Evolutionary conservation across 192 early-diverging fungal species (phyloP).

Genomic region (Coemansia sp.): DNA sequence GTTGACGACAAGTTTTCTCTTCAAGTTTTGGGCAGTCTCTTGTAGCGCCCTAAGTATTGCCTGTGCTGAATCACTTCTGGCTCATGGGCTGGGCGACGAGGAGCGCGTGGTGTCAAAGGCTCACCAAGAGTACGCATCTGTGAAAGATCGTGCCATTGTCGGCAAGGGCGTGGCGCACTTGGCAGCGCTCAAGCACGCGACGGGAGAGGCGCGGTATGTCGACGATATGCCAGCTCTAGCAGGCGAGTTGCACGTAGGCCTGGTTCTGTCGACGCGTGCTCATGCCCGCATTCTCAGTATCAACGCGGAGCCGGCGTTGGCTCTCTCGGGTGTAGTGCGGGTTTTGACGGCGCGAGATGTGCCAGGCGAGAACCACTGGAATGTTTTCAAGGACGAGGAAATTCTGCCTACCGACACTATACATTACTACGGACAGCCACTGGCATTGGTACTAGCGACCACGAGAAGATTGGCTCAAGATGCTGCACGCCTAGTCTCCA

Average conservation of each 20-base stretch:
- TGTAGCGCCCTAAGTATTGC: conserved; percentile 18
- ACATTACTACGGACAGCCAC: conserved; percentile 71
- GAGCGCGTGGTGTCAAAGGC: conserved; percentile 21
- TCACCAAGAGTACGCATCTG: conserved; percentile 58
- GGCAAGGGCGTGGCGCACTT: conserved; percentile 74
- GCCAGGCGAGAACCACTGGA: conserved; percentile 64
- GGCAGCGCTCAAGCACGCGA: conserved; percentile 81
- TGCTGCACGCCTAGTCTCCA: conserved; percentile 71
- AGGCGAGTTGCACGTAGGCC: conserved; percentile 70
- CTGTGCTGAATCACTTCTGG: conserved; percentile 12
- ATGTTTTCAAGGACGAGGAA: conserved; percentile 75
- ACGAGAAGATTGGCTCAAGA: conserved; percentile 66
- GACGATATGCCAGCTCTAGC: conserved; percentile 80
- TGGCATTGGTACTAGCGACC: conserved; percentile 82
- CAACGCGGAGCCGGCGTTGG: conserved; percentile 65
- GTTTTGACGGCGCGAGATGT: conserved; percentile 76
- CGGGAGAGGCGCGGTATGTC: conserved; percentile 81
- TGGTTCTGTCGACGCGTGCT: conserved; percentile 69
- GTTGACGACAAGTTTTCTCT: conserved; percentile 64
- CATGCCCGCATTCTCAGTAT: conserved; percentile 72
- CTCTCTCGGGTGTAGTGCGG: conserved; percentile 63
- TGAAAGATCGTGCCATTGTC: conserved; percentile 54
- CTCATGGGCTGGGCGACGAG: conserved; percentile 18
- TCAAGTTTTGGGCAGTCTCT: conserved; percentile 47
- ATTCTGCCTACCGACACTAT: conserved; percentile 76